Conservation (phyloP, 257 asterid species). For the Echites panduratus region DNA sequence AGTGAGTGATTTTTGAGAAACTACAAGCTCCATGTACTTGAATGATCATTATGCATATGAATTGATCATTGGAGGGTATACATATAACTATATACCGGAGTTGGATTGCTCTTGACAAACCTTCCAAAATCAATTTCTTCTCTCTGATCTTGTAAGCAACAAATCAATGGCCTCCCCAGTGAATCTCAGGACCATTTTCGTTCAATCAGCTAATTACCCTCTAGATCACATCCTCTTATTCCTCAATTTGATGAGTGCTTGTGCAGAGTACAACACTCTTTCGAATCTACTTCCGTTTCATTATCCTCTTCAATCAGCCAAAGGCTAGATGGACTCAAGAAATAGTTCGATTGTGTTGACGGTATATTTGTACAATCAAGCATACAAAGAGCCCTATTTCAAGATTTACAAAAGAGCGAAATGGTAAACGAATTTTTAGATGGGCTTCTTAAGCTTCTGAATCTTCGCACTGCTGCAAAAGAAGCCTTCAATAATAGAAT, state of each 20-base stretch:
- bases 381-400: conserved; percentile 23
- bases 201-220: conserved; percentile 27
- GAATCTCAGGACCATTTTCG: conserved; percentile 10
- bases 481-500: no score
- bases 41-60: neutral
- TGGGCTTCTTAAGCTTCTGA: conserved; percentile 27
- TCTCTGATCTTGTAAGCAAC: neutral
- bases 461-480: conserved; percentile 24
- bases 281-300: conserved; percentile 13
- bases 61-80: neutral
- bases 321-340: conserved; percentile 17
- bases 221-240: conserved; percentile 19
- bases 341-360: conserved; percentile 21
- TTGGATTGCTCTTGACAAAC: neutral
- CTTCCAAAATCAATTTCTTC: neutral
- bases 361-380: conserved; percentile 24
- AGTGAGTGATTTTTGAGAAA: no score
- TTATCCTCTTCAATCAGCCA: conserved; percentile 17
- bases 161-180: conserved; percentile 11
- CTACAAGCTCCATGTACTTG: neutral
- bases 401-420: conserved; percentile 8
- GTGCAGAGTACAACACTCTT: conserved; percentile 5
- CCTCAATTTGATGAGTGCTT: conserved; percentile 21
- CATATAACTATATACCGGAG: neutral
- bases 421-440: conserved; percentile 26